phyloP scores from a whole-genome alignment of 2,329 filamentous ascomycete species.

The Fusarium clavum region DNA sequence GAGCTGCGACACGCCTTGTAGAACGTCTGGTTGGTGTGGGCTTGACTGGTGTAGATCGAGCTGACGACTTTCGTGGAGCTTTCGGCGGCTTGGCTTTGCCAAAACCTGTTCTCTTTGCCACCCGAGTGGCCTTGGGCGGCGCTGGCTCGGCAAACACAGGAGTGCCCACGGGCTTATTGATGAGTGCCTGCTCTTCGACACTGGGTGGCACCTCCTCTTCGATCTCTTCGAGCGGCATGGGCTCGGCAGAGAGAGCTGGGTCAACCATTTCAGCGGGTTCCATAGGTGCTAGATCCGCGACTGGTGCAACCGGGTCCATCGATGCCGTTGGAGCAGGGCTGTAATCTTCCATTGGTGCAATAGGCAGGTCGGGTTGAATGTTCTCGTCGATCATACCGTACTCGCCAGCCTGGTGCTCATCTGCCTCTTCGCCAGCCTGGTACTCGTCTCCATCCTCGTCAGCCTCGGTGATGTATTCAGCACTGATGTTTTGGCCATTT shows the following conservation, averaged over 20 bases:
- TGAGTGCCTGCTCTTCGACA: conserved; percentile 16
- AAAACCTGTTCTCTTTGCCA: conserved; percentile 43
- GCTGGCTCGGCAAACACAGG: conserved; percentile 38
- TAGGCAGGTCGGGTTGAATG: conserved; percentile 42
- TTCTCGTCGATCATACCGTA: conserved; percentile 38
- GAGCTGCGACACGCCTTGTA: conserved; percentile 41
- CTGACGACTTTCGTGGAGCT: conserved; percentile 33
- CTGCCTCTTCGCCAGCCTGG: conserved; percentile 19
- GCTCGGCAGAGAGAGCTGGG: conserved; percentile 36
- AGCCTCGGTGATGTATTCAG: conserved; percentile 48
- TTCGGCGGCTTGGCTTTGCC: conserved; percentile 36
- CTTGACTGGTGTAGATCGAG: conserved; percentile 44
- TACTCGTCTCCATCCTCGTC: conserved; percentile 43
- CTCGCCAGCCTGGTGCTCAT: conserved; percentile 20
- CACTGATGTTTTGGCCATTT: conserved; percentile 35
- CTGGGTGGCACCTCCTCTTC: conserved; percentile 23
- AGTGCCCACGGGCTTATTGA: conserved; percentile 22
- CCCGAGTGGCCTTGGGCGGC: conserved; percentile 43
- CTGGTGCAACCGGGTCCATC: conserved; percentile 26
- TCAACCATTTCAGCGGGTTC: conserved; percentile 38
- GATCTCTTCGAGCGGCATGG: conserved; percentile 8
- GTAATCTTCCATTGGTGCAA: conserved; percentile 48
- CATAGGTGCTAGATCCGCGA: conserved; percentile 17
- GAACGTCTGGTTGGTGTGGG: conserved; percentile 39
- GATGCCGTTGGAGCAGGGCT: conserved; percentile 25